Evolutionary conservation across 352 stramenopile genomes (phyloP).

Genomic region (Globisporangium cystogenes): DNA sequence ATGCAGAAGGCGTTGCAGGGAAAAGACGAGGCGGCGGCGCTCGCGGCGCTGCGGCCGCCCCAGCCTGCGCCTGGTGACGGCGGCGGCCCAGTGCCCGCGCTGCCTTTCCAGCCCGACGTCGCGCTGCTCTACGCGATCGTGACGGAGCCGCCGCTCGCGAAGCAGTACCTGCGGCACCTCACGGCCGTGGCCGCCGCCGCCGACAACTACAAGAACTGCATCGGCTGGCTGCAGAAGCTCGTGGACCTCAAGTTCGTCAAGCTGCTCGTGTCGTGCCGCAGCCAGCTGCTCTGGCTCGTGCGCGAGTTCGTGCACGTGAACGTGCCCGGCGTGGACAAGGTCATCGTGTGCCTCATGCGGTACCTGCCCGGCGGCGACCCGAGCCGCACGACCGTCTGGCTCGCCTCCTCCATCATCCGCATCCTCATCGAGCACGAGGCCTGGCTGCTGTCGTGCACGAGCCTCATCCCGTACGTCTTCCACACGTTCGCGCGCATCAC

Average conservation of each 20-base stretch:
- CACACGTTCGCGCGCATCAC: slow-evolving; percentile 72
- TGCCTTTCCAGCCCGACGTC: slow-evolving; percentile 76
- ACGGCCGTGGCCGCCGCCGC: slow-evolving; percentile 32
- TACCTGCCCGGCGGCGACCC: slow-evolving; percentile 60
- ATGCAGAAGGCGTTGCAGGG: slow-evolving; percentile 78
- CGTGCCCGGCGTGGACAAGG: slow-evolving; percentile 58
- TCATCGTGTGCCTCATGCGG: slow-evolving; percentile 72
- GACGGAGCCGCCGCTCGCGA: slow-evolving; percentile 61
- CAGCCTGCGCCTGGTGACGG: slow-evolving; percentile 12
- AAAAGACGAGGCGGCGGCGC: slow-evolving; percentile 49
- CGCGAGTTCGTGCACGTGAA: slow-evolving; percentile 76
- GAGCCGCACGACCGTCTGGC: slow-evolving; percentile 69
- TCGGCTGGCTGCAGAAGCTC: slow-evolving; percentile 74
- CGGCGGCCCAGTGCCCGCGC: slow-evolving; percentile 11
- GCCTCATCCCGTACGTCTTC: slow-evolving; percentile 77
- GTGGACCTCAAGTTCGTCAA: slow-evolving; percentile 82
- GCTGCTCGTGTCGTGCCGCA: slow-evolving; percentile 64
- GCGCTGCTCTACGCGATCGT: slow-evolving; percentile 74
- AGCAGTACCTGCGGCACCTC: slow-evolving; percentile 75
- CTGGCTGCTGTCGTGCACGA: slow-evolving; percentile 68
- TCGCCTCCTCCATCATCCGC: slow-evolving; percentile 71
- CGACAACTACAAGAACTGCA: slow-evolving; percentile 75
- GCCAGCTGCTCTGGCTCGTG: slow-evolving; percentile 76
- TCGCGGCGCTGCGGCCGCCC: slow-evolving; percentile 49
- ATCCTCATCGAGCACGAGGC: slow-evolving; percentile 75